A percentile compares a stretch with the other conserved stretches of the same genome.
These are phyloP conservation scores for Boehmeria nivea DNA, from an alignment of 306 rosid genomes.

Conservation along the genomic window DNA sequence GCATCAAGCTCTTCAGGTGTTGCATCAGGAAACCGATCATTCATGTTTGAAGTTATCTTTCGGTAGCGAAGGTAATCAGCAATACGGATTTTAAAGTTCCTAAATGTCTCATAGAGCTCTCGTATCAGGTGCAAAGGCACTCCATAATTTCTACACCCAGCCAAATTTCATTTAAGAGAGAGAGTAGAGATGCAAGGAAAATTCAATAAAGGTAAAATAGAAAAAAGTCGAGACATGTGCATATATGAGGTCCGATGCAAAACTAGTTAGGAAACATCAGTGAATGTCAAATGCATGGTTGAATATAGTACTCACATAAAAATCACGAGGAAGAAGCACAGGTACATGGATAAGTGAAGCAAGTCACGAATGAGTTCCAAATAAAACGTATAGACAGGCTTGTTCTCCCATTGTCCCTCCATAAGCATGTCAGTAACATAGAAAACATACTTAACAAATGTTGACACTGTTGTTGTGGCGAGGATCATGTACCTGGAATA, in stretches of 20 bases:
- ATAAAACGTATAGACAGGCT: slow-evolving; percentile 93
- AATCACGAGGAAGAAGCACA: slow-evolving; percentile 91
- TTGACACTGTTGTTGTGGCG: slow-evolving; percentile 87
- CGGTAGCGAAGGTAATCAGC: slow-evolving; percentile 89
- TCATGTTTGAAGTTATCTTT: slow-evolving; percentile 97
- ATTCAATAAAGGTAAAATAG: background rate
- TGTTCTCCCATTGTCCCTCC: slow-evolving; percentile 99
- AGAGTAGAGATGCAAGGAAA: background rate
- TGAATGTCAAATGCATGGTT: background rate
- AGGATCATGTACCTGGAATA: slow-evolving; percentile 93
- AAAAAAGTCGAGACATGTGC: background rate
- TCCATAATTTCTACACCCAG: slow-evolving; percentile 70
- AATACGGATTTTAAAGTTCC: slow-evolving; percentile 86
- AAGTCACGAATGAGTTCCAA: slow-evolving; percentile 93
- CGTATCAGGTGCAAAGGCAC: slow-evolving; percentile 95
- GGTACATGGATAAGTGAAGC: slow-evolving; percentile 91
- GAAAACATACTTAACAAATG: slow-evolving; percentile 83
- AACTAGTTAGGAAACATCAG: background rate
- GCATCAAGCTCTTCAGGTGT: slow-evolving; percentile 88
- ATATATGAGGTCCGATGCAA: background rate
- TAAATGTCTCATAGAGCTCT: slow-evolving; percentile 95
- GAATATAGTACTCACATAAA: slow-evolving; percentile 68
- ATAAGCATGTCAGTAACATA: slow-evolving; percentile 87
- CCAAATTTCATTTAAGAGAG: slow-evolving; percentile 12
- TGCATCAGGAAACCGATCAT: slow-evolving; percentile 95